Evolutionary conservation across 768 basidiomycete species (phyloP).

Genomic region (Podaxis rugospora): DNA sequence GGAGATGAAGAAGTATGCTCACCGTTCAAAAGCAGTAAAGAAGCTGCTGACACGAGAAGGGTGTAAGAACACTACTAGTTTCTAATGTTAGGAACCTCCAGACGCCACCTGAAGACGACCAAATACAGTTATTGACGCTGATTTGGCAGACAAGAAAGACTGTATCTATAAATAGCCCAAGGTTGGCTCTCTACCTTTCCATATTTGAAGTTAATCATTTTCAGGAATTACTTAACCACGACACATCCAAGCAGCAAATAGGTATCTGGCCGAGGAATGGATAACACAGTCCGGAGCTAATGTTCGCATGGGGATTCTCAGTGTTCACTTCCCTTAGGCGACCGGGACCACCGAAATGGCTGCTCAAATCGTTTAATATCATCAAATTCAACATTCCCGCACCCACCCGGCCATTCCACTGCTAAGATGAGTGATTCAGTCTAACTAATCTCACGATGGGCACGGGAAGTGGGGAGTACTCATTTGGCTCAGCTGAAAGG

Average conservation of each 20-base stretch:
- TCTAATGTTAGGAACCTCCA: conserved; percentile 3
- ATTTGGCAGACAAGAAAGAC: not conserved
- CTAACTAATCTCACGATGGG: not conserved
- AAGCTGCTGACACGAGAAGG: not conserved
- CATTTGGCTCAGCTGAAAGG: not conserved
- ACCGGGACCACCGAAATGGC: not conserved
- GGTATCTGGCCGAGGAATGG: not conserved
- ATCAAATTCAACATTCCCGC: not conserved
- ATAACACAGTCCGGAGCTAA: not conserved
- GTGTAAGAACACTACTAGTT: not conserved
- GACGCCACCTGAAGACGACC: not conserved
- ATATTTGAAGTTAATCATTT: conserved; percentile 7
- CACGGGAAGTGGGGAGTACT: not conserved
- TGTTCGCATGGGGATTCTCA: not conserved
- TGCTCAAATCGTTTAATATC: not conserved
- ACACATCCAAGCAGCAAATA: not conserved
- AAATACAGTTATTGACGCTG: not conserved
- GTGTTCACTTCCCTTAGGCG: not conserved
- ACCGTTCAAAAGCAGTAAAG: not conserved
- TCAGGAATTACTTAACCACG: not conserved
- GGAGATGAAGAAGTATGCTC: not conserved
- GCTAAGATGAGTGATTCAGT: not conserved
- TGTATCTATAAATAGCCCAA: conserved; percentile 3
- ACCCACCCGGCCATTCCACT: not conserved
- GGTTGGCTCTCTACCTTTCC: not conserved